Evolutionary conservation across 1,284 basidiomycete genomes (phyloP).

Genomic region (Hemileia vastatrix): DNA sequence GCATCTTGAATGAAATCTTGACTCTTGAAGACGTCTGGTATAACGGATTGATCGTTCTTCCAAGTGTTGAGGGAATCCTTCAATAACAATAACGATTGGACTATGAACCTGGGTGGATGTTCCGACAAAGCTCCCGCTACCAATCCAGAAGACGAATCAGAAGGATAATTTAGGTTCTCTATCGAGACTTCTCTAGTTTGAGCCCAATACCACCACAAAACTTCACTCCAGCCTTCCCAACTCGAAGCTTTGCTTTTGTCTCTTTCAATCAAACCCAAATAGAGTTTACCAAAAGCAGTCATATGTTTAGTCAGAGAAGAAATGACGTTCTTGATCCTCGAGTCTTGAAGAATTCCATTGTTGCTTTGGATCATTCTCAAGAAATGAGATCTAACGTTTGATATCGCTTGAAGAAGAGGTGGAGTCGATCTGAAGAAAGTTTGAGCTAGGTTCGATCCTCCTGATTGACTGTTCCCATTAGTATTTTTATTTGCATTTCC

Average conservation of each 20-base stretch:
- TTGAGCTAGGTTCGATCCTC: conserved; percentile 33
- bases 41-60: conserved; percentile 29
- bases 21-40: conserved; percentile 29
- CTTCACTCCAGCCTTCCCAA: too few species aligned
- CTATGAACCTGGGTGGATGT: conserved; percentile 36
- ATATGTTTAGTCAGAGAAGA: too few species aligned
- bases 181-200: conserved; percentile 10
- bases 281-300: too few species aligned
- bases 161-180: not conserved
- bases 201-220: conserved; percentile 42
- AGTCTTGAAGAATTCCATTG: too few species aligned
- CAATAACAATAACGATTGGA: conserved; percentile 37
- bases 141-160: not conserved
- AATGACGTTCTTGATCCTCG: too few species aligned
- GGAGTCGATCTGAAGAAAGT: conserved; percentile 38
- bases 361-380: too few species aligned
- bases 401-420: conserved; percentile 29
- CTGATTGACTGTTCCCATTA: not conserved
- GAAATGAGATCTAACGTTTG: too few species aligned
- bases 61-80: conserved; percentile 34
- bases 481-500: conserved; percentile 22
- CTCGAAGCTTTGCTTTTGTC: too few species aligned
- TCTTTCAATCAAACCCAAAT: too few species aligned
- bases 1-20: conserved; percentile 31
- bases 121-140: conserved; percentile 25